Evolutionary conservation across 1,139 yeast genomes (phyloP).

Genomic region (Casaregolazyma suthepensis): DNA sequence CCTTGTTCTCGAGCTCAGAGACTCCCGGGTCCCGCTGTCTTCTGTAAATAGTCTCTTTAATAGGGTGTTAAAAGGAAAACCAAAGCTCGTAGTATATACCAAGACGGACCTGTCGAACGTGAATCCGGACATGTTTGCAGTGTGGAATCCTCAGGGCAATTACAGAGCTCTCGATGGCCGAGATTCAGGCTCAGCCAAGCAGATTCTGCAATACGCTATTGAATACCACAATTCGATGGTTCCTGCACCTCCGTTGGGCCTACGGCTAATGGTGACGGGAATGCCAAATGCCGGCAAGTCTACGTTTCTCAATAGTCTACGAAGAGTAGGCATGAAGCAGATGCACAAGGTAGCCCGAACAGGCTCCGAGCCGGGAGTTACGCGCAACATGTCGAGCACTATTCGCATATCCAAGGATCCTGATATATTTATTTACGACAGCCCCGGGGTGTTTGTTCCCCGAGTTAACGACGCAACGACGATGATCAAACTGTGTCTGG

Average conservation of each 20-base stretch:
- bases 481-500: conserved; percentile 68
- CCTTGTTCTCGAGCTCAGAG: conserved; percentile 75
- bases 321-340: conserved; percentile 47
- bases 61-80: conserved; percentile 52
- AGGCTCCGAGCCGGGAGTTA: conserved; percentile 89
- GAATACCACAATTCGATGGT: conserved; percentile 19
- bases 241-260: conserved; percentile 77
- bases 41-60: conserved; percentile 80
- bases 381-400: conserved; percentile 71
- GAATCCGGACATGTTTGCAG: conserved; percentile 32
- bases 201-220: conserved; percentile 46
- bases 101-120: conserved; percentile 47
- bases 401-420: conserved; percentile 61
- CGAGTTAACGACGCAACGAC: conserved; percentile 58
- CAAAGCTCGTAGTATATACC: conserved; percentile 59
- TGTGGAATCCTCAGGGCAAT: conserved; percentile 45
- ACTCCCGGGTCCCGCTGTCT: conserved; percentile 81
- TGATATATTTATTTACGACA: conserved; percentile 69
- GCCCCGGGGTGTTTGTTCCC: conserved; percentile 91
- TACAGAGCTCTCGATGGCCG: conserved; percentile 61
- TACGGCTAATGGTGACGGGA: conserved; percentile 72
- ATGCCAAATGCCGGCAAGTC: conserved; percentile 99
- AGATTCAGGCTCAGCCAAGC: conserved; percentile 44
- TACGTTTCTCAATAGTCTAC: conserved; percentile 70
- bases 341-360: conserved; percentile 69